Evolutionary conservation across 352 stramenopile species (phyloP), one percentile per base, ranked within the genome.

Genomic region (Phytophthora ohioensis): DNA sequence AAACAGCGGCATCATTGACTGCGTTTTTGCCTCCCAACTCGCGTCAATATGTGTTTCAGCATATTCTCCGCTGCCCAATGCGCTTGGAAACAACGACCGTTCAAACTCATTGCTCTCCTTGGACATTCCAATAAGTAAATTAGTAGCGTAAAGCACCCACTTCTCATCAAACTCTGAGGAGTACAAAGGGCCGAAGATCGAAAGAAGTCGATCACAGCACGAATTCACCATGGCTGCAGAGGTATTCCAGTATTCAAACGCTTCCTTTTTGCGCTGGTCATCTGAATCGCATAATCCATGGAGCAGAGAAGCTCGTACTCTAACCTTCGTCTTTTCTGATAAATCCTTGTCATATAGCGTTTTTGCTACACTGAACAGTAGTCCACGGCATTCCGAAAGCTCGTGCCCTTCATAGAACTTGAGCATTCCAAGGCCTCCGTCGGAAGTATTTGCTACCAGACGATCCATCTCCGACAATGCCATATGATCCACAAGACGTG

Each of bases 1-100:
- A 59, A 95, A 95, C 45, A 95, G 62, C 11, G 88, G 88, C 0
- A 78, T 75, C 81, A 95, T 93, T 3, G 77, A 91, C 45, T 87
- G 82, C 27, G 74, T 81, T 53, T 89, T 91, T 2, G 74, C 73
- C 35, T 90, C 84, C 86, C 86, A 94, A 13, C 64, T 82, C n/a
- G 80, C 72, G 51, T 95, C 86, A 70, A 95, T 91, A 15, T 55
- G 48, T 27, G 80, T 64, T 21, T 91, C 79, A 34, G 75, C 60
- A 59, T 87, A 95, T 30, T 84, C 72, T 9, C 67, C 56, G 32
- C 77, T 60, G 2, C 75, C 67, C 32, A 95, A 57, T 27, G 85
- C 65, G n/a, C 62, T 90, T 43, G 67, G 51, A 63, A 94, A 94
- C 5, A 95, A 30, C 0, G 72, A 35, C 39, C 41, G 54, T 6